Evolutionary conservation across 805 yeast species (phyloP).

Genomic region (Blastobotrys muscicola): DNA sequence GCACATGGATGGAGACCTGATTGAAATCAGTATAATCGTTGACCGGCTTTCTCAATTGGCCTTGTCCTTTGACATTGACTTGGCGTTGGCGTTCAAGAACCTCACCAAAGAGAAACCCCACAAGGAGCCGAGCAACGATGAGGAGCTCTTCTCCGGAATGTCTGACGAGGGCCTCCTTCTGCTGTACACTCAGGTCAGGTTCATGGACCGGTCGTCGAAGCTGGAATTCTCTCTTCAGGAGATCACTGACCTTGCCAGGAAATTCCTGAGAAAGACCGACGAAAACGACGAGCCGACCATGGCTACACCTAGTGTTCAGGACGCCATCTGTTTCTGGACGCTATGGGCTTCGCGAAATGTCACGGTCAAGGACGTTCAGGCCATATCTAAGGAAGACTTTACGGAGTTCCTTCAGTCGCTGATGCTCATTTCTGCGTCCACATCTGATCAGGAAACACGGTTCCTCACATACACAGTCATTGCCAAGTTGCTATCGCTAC

Average conservation of each 20-base stretch:
- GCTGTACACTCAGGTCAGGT: conserved; percentile 26
- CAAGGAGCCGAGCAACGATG: conserved; percentile 18
- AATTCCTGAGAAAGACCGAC: conserved; percentile 8
- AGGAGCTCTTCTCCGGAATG: conserved; percentile 13
- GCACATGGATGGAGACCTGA: conserved; percentile 20
- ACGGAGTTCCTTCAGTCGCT: conserved; percentile 35
- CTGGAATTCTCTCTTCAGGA: conserved; percentile 13
- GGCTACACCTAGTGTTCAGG: conserved; percentile 26
- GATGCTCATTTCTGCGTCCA: conserved; percentile 30
- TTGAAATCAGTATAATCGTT: conserved; percentile 27
- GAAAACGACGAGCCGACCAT: conserved; percentile 16
- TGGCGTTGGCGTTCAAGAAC: conserved; percentile 21
- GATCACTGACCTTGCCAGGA: conserved; percentile 13
- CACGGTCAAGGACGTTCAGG: conserved; percentile 18
- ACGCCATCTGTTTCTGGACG: conserved; percentile 28
- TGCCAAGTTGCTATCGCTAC: conserved; percentile 49
- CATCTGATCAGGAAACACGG: conserved; percentile 31
- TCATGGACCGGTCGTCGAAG: conserved; percentile 15
- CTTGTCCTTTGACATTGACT: conserved; percentile 56
- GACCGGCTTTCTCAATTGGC: conserved; percentile 43
- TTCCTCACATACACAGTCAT: conserved; percentile 48
- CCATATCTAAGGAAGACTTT: conserved; percentile 27
- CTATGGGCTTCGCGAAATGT: conserved; percentile 22
- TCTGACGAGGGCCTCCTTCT: conserved; percentile 27
- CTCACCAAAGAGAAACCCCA: conserved; percentile 33